Evolutionary conservation across 371 early-diverging fungal species (phyloP).

Genomic region (Mucor lusitanicus): DNA sequence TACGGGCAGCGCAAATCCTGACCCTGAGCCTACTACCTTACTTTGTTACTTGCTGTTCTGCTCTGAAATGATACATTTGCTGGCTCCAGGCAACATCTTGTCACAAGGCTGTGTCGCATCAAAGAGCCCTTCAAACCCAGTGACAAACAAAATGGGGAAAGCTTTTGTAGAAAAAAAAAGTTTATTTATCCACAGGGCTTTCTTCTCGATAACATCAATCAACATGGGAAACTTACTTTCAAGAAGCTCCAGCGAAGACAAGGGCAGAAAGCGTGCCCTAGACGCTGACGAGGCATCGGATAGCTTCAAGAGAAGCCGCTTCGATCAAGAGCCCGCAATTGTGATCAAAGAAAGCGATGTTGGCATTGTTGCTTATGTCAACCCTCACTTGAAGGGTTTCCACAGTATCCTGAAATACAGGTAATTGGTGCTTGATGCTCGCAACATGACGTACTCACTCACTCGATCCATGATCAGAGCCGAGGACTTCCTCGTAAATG

Average conservation of each 20-base stretch:
- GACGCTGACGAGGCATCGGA: constrained; percentile 10
- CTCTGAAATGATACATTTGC: not conserved
- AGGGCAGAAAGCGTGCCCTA: constrained; percentile 17
- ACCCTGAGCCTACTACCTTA: not conserved
- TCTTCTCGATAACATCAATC: not conserved
- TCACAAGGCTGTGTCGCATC: not conserved
- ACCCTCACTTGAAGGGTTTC: constrained; percentile 64
- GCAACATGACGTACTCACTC: not conserved
- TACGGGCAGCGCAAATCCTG: not conserved
- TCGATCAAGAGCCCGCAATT: not conserved
- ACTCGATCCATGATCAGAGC: constrained; percentile 27
- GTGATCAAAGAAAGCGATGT: constrained; percentile 63
- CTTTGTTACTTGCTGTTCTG: too few relatives aligned
- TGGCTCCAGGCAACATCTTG: not conserved
- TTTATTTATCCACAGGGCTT: not conserved
- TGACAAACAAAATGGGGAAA: not conserved
- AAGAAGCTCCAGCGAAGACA: constrained; percentile 1
- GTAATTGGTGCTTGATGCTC: constrained; percentile 32
- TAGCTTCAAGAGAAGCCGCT: not conserved
- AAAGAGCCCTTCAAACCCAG: not conserved
- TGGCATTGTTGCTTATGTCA: constrained; percentile 76
- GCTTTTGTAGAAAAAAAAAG: not conserved
- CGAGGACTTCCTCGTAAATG: constrained; percentile 93
- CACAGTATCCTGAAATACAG: constrained; percentile 78
- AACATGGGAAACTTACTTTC: constrained; percentile 34